Base-by-base conservation (phyloP, 495 filamentous ascomycete species). In the Lasiosphaeria ovina region DNA sequence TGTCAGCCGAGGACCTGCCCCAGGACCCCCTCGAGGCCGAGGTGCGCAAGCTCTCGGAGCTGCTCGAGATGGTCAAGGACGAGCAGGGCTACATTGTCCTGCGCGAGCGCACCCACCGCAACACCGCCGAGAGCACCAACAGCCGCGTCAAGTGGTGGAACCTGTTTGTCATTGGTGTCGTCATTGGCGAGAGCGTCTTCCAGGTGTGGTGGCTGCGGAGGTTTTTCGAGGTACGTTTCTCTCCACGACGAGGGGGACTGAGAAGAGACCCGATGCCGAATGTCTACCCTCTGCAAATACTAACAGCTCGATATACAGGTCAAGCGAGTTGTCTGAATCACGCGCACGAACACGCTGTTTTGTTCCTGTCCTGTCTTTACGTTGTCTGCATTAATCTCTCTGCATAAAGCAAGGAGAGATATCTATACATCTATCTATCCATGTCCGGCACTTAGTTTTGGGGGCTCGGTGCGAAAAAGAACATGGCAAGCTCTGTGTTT, bases 121-220 rank as follows among this genome's bases (percentile, higher is more conserved):
- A 98, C 78, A 98, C 94, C 4, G 94, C 94, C 52, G 94, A 98
- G 81, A 97, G 92, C 83, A 98, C 94, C 59, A 98, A 98, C 75
- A 85, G 86, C 62, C 81, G 94, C 56, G 94, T 98, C 61, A 98
- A 98, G 78, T 98, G 94, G 94, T 98, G 95, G 95, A 97, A 93
- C 72, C 84, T 98, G 62, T 98, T 98, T 77, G 92, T 98, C 76
- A 82, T 98, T 59, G 84, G 86, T 54, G 89, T 98, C 57, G 83
- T 98, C 51, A 81, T 94, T 60, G 94, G 89, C 50, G 91, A 97
- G 80, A 92, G 92, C 67, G 79, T 97, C 54, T 98, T 98, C 81
- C 94, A 98, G 77, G 95, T 98, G 62, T 98, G 95, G 94, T 98
- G 94, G 90, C 72, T 98, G 74, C 93, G 96, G 82, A 80, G 95